phyloP scores from a whole-genome alignment of 345 rosid species.

The Iberis pinnata region DNA sequence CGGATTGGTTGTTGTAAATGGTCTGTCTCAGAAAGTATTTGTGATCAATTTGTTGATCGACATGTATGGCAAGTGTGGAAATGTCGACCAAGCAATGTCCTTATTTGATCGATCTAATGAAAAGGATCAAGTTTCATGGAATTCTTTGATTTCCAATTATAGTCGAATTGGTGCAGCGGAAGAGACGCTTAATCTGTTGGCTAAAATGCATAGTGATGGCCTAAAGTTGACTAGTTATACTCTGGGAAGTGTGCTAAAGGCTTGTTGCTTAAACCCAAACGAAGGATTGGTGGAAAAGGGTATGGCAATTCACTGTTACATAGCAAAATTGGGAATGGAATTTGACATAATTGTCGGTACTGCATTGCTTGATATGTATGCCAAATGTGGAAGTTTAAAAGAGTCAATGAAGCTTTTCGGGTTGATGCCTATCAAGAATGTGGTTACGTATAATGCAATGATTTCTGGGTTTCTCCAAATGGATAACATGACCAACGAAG shows the following conservation, averaged over 20 bases:
- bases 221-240: conserved; percentile 32
- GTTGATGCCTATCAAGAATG: conserved; percentile 36
- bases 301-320: conserved; percentile 37
- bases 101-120: conserved; percentile 36
- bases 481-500: conserved; percentile 23
- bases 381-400: conserved; percentile 34
- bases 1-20: conserved; percentile 37
- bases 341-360: conserved; percentile 40
- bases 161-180: conserved; percentile 33
- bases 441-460: conserved; percentile 49
- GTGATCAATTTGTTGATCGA: conserved; percentile 36
- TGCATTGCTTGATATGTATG: conserved; percentile 52
- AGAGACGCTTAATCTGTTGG: conserved; percentile 35
- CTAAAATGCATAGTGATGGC: conserved; percentile 39
- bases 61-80: conserved; percentile 44
- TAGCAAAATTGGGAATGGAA: conserved; percentile 36
- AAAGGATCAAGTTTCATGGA: conserved; percentile 44
- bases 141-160: conserved; percentile 45
- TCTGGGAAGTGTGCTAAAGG: conserved; percentile 44
- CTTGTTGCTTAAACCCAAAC: conserved; percentile 31
- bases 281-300: conserved; percentile 31
- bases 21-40: conserved; percentile 26
- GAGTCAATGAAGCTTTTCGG: conserved; percentile 32
- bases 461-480: conserved; percentile 38
- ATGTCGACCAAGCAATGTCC: conserved; percentile 35